Evolutionary conservation across 495 filamentous ascomycete species (phyloP).

Genomic region (Chaetomium cochliodes): DNA sequence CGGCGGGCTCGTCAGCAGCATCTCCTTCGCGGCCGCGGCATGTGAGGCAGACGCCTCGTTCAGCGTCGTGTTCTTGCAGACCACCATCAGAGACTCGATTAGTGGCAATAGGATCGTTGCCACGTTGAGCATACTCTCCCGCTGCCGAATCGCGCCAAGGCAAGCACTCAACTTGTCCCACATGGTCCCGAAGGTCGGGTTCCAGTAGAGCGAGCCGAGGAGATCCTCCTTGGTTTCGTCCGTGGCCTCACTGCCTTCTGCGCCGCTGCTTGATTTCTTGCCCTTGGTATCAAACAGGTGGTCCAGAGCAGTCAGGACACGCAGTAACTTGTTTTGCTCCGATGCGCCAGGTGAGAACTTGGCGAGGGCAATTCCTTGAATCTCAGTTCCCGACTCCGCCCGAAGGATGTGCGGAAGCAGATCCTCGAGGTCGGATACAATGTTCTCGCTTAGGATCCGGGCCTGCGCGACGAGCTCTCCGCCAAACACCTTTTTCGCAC

Average conservation of each 20-base stretch:
- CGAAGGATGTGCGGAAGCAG: conserved; percentile 83
- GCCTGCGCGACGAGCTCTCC: conserved; percentile 85
- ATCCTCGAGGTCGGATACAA: conserved; percentile 79
- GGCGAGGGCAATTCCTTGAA: conserved; percentile 88
- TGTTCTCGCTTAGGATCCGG: conserved; percentile 75
- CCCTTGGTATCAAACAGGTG: conserved; percentile 82
- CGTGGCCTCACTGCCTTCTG: conserved; percentile 55
- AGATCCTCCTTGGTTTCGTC: conserved; percentile 71
- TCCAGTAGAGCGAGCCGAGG: conserved; percentile 82
- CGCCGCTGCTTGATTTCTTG: conserved; percentile 56
- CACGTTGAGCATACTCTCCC: conserved; percentile 93
- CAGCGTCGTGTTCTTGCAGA: conserved; percentile 94
- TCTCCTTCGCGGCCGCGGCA: conserved; percentile 57
- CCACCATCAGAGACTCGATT: conserved; percentile 96
- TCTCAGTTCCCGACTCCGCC: conserved; percentile 84
- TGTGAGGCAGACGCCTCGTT: conserved; percentile 58
- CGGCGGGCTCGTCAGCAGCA: conserved; percentile 72
- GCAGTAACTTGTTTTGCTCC: conserved; percentile 90
- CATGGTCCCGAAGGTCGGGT: conserved; percentile 79
- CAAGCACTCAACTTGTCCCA: conserved; percentile 96
- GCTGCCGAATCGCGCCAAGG: conserved; percentile 79
- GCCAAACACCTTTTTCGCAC: conserved; percentile 86
- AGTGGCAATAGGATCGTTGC: conserved; percentile 91
- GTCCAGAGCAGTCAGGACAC: conserved; percentile 91
- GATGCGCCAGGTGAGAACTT: conserved; percentile 96